A percentile compares a stretch with the other conserved stretches of the same genome.
Evolutionary conservation across 257 asterid species (phyloP).

Genomic region (Thymus mandschuricus): DNA sequence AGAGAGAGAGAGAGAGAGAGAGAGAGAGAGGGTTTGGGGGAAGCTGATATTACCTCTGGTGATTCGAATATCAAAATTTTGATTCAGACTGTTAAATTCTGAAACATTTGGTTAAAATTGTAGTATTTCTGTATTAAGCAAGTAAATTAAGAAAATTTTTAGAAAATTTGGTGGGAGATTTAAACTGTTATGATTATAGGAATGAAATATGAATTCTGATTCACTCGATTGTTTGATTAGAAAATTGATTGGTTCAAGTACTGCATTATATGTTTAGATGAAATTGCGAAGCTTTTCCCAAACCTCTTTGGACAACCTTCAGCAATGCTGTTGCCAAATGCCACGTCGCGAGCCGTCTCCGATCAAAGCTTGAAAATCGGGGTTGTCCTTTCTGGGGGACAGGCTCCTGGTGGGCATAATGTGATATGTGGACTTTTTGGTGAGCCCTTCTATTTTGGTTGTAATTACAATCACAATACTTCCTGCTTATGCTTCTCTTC

Average conservation of each 20-base stretch:
- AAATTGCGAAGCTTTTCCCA: constrained; percentile 75
- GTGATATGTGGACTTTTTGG: constrained; percentile 80
- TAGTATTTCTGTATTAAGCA: no score
- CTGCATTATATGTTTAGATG: constrained; percentile 45
- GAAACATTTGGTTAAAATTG: no score
- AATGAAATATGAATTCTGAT: not conserved
- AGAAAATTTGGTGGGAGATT: no score
- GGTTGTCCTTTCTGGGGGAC: constrained; percentile 83
- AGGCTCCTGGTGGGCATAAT: constrained; percentile 94
- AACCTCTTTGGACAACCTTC: constrained; percentile 71
- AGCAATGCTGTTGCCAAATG: constrained; percentile 52
- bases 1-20: not conserved
- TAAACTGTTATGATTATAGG: no score
- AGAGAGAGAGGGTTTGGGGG: not conserved
- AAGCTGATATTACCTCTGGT: not conserved
- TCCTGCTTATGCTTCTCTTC: constrained; percentile 5
- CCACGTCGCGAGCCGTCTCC: constrained; percentile 34
- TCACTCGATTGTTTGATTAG: not conserved
- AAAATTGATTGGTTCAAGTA: not conserved
- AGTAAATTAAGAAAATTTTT: no score
- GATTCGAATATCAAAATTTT: no score
- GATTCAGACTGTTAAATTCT: no score
- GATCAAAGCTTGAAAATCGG: constrained; percentile 59
- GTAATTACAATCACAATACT: not conserved
- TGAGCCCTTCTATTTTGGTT: constrained; percentile 26